phyloP scores from a whole-genome alignment of 371 early-diverging fungal genomes.

The Apophysomyces ossiformis region DNA sequence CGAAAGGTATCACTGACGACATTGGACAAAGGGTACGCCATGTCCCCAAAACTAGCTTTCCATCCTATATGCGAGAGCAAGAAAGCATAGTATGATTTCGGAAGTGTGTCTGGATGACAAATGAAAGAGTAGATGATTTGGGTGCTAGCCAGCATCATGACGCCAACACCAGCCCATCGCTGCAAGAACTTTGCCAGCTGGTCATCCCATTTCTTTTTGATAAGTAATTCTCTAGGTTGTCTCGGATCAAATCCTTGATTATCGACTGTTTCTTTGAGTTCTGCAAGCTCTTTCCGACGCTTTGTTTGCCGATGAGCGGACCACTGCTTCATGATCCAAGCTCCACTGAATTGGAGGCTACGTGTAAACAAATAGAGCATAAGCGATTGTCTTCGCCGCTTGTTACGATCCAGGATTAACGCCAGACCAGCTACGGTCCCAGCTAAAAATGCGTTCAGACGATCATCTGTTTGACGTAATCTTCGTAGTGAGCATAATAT shows the following conservation, averaged over 20 bases:
- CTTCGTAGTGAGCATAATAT: conserved; percentile 74
- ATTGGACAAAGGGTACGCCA: conserved; percentile 56
- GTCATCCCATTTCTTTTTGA: conserved; percentile 53
- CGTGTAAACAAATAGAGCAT: conserved; percentile 82
- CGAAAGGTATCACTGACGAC: conserved; percentile 44
- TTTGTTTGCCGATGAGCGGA: conserved; percentile 44
- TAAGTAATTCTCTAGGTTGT: conserved; percentile 22
- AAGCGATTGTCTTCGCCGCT: conserved; percentile 73
- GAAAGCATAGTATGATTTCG: conserved; percentile 68
- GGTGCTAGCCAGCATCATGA: conserved; percentile 71
- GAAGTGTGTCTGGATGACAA: conserved; percentile 64
- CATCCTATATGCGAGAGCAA: conserved; percentile 70
- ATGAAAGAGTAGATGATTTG: conserved; percentile 71
- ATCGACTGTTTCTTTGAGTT: conserved; percentile 31
- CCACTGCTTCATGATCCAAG: conserved; percentile 72
- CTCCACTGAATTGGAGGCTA: conserved; percentile 72
- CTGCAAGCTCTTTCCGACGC: conserved; percentile 14
- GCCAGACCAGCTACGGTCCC: conserved; percentile 78
- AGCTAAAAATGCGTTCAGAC: conserved; percentile 77
- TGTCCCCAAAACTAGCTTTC: conserved; percentile 55
- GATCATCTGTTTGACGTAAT: conserved; percentile 54
- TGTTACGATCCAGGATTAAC: conserved; percentile 72
- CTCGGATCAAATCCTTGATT: conserved; percentile 28
- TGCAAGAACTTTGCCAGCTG: conserved; percentile 56
- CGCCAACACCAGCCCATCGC: conserved; percentile 58